These are phyloP conservation scores for Lolium rigidum DNA, from an alignment of 176 grass and related monocot species.

Conservation along the genomic window DNA sequence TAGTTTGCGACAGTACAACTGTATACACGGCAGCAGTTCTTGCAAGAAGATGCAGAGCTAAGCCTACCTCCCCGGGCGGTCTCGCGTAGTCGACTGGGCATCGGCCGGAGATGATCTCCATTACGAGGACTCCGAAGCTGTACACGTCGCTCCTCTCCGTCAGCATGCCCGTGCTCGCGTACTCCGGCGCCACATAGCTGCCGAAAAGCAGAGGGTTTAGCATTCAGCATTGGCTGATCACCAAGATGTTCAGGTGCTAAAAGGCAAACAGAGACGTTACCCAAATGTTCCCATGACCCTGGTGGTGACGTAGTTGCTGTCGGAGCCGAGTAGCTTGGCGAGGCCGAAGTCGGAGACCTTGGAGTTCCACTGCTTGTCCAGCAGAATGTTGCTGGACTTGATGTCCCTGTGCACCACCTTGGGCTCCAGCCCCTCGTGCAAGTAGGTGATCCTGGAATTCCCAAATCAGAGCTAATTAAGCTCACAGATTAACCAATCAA, in stretches of 20 bases:
- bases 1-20: too few relatives aligned
- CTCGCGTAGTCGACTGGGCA: constrained; percentile 88
- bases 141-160: constrained; percentile 97
- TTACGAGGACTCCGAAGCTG: constrained; percentile 94
- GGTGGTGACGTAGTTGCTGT: constrained; percentile 87
- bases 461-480: background rate
- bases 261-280: background rate
- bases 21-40: too few relatives aligned
- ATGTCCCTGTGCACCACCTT: constrained; percentile 95
- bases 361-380: constrained; percentile 79
- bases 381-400: constrained; percentile 91
- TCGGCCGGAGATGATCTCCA: constrained; percentile 95
- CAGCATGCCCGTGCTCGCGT: constrained; percentile 96
- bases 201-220: background rate
- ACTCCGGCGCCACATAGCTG: constrained; percentile 96
- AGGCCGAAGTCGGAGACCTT: constrained; percentile 93
- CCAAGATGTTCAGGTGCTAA: background rate
- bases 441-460: constrained; percentile 67
- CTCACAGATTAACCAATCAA: background rate
- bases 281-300: constrained; percentile 93
- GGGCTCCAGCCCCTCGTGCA: constrained; percentile 92
- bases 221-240: background rate
- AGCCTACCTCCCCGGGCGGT: constrained; percentile 65
- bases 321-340: constrained; percentile 85
- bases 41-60: background rate